Base-by-base conservation (phyloP, 495 filamentous ascomycete species). In the Friedmanniomyces simplex region DNA sequence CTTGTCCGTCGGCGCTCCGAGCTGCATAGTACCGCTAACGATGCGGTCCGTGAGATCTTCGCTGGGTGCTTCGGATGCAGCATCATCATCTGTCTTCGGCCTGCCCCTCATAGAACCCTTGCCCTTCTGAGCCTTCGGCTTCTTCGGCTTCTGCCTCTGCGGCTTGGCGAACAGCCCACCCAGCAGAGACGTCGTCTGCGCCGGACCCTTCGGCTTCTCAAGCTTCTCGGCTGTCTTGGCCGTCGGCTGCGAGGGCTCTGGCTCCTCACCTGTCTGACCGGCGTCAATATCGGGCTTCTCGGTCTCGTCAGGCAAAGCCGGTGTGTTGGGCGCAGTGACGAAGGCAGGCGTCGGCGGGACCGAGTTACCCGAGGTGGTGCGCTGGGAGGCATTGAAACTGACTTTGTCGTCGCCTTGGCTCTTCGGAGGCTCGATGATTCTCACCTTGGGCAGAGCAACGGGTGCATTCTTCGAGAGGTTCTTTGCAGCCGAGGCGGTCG, bases 161-260 rank as follows among this genome's bases (percentile, higher is more conserved):
- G 25, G 25, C 37, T 59, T 63, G 11, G 39, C 26, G 30, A 64
- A 60, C 42, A 63, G 14, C 36, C 55, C 54, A 20, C 24, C 20
- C 10, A 47, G 16, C 7, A 64, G 49, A 12, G 61, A 64, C 45
- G 60, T 51, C 4, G 61, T 64, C 52, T 50, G 47, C 8, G 57
- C 48, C 6, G 61, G 61, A 22, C 61, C 61, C 25, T 64, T 64
- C 3, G 49, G 10, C 61, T 64, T 64, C 37, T 60, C 53, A 3
- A 25, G 36, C 57, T 64, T 64, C 50, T 41, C 34, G 1, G 34
- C 26, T 7, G 10, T 24, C 50, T 52, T 21, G 16, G 13, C 34
- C 13, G 25, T 16, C 50, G 32, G 24, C 50, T 52, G 24, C 30
- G 50, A 32, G 10, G 28, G 28, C 28, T 32, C 50, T n/a, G n/a